Base-by-base conservation (phyloP, 139 green algal species). In the Marvania coccoides region DNA sequence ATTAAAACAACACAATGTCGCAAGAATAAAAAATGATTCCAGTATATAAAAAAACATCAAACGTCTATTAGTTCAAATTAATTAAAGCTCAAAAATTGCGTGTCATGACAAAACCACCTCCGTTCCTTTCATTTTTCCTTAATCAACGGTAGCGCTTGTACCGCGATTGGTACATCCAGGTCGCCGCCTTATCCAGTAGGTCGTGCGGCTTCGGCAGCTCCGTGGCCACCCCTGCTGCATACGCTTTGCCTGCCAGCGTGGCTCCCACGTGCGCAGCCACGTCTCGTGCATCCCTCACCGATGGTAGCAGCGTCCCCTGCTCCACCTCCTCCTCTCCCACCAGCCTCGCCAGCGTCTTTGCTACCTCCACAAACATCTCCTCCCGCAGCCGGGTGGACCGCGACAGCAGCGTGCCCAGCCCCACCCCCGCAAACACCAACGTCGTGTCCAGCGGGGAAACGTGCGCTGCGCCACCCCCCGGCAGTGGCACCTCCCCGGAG, bases 181-280 rank as follows among this genome's bases (percentile, higher is more conserved):
- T 42, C 3, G 70, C 47, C 1, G 80, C 78, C 2, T 73, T 72
- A 19, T 82, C 81, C 48, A 83, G 63, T 65, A 96, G 58, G 73
- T 90, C 89, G 65, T 86, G 75, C 2, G 89, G 89, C 72, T 87
- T 85, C 1, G 89, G 89, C 65, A 95, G 74, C 45, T 90, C 81
- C 0, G 88, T 95, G 12, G 89, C 89, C 38, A 87, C 83, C 2
- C 83, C 83, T 2, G 70, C 65, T 28, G 90, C 79, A 68, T 95
- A 96, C 2, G 85, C 87, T 58, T 83, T 86, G 56, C 80, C 61
- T 0, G 87, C 88, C 13, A 95, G 83, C 5, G 80, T 82, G 7
- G 74, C 67, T 0, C 83, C 88, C 39, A 96, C 86, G 40, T 65
- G 40, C 15, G 80, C 81, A 3, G 83, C 82, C 6, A 91, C 72